Conservation (phyloP, 345 rosid genomes). For the Camelina sativa region DNA sequence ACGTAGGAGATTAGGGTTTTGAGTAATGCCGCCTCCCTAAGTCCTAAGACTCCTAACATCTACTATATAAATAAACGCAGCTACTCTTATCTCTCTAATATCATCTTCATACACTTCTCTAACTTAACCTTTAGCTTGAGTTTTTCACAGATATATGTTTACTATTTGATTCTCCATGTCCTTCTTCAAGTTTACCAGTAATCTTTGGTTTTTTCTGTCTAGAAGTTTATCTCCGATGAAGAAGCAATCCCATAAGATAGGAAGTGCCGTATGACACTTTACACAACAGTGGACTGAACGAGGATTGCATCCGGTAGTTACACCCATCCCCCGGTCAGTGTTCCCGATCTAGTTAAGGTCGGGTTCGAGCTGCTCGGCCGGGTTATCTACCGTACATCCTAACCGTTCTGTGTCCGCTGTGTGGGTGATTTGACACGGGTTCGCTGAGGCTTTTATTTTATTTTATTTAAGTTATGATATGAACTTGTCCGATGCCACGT, state of each 20-base stretch:
- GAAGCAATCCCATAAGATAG: conserved; percentile 59
- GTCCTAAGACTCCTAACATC: not conserved
- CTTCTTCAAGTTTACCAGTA: not conserved
- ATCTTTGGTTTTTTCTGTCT: not conserved
- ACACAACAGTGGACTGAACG: conserved; percentile 42
- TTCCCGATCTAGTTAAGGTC: conserved; percentile 8
- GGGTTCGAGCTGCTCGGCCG: conserved; percentile 1
- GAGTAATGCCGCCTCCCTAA: not conserved
- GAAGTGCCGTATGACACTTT: conserved; percentile 78
- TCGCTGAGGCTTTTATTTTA: conserved; percentile 36
- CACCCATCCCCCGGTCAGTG: conserved; percentile 33
- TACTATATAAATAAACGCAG: not conserved
- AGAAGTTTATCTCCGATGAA: conserved; percentile 40
- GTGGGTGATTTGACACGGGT: conserved; percentile 53
- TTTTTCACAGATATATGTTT: not conserved
- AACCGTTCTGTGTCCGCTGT: conserved; percentile 43
- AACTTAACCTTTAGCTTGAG: not conserved
- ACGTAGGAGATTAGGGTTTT: conserved; percentile 24
- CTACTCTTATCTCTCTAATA: not conserved
- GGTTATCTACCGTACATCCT: conserved; percentile 24
- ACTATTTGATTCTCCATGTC: not conserved
- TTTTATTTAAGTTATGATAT: not conserved
- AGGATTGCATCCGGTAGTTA: conserved; percentile 28
- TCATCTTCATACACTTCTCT: not conserved
- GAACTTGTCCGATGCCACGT: conserved; percentile 63